A percentile compares a stretch with the other conserved stretches of the same genome.
phyloP scores from a whole-genome alignment of 768 basidiomycete genomes.

The Termitomyces sp. region DNA sequence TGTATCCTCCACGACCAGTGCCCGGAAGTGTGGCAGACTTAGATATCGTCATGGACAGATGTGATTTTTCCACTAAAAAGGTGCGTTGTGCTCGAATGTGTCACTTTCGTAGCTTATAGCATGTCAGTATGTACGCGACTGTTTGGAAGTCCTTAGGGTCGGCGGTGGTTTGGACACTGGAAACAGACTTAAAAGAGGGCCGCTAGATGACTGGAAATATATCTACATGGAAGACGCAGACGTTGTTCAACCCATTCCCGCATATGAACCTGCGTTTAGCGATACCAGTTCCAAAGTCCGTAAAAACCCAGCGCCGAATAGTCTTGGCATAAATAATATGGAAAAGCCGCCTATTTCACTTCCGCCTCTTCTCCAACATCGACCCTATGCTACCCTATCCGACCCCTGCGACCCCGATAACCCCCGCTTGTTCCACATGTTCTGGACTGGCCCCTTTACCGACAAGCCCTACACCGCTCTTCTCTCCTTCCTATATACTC shows the following conservation, averaged over 20 bases:
- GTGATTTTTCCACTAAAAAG: constrained; percentile 82
- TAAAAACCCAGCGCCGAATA: constrained; percentile 49
- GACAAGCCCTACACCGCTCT: constrained; percentile 98
- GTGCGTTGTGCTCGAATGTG: constrained; percentile 28
- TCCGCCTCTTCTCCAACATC: constrained; percentile 46
- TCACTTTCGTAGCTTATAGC: constrained; percentile 7
- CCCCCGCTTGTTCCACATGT: constrained; percentile 95
- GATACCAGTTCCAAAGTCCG: constrained; percentile 25
- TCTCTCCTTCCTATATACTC: constrained; percentile 92
- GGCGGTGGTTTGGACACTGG: constrained; percentile 87
- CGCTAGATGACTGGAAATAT: constrained; percentile 82
- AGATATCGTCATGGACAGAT: constrained; percentile 87
- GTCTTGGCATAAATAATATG: constrained; percentile 58
- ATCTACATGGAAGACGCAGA: constrained; percentile 67
- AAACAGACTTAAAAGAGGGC: constrained; percentile 66
- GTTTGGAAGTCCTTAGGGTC: constrained; percentile 88
- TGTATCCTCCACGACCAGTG: constrained; percentile 84
- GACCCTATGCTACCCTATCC: constrained; percentile 50
- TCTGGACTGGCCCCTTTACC: constrained; percentile 98
- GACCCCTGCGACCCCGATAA: constrained; percentile 78
- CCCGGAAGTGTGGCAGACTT: constrained; percentile 85
- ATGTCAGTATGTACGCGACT: constrained; percentile 92
- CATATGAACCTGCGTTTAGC: constrained; percentile 4
- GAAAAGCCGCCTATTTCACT: constrained; percentile 48
- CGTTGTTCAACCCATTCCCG: constrained; percentile 19